Base-by-base conservation (phyloP, 768 basidiomycete genomes). In the Boletellus emodensis region DNA sequence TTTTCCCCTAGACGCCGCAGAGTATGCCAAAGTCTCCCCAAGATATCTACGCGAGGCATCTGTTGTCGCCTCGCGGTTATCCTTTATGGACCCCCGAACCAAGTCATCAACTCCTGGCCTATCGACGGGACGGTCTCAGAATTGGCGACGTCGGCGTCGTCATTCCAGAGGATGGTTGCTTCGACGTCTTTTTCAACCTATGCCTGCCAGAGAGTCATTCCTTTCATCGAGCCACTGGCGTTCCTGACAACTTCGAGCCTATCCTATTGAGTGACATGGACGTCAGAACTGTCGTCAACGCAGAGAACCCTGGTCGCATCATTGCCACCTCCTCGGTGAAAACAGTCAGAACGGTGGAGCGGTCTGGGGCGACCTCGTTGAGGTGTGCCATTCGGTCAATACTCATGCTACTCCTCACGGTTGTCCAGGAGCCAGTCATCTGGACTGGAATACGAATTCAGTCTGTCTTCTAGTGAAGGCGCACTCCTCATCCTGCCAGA, bases 61-160 rank as follows among this genome's bases (percentile, higher is more conserved):
- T 53, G 15, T 45, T 37, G 14, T 43, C 52, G 15, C 34, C 51
- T 11, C 62, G 62, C 37, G 67, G 69, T 4, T 64, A 63, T 49
- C 69, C 68, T 4, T 47, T 69, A 3, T 71, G 64, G 64, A 57
- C 54, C 13, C 70, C 70, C 4, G 60, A 66, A 11, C 64, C 65
- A 2, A 58, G 64, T 39, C 35, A 50, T 20, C 34, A 44, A 20
- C 51, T 69, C 11, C 57, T 64, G 9, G 42, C 50, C 1, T 62
- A 68, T 28, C 54, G 55, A 22, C 49, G 41, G 7, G 51, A 58
- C 7, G 70, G 69, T 4, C 56, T 68, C 32, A 60, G 49, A 33
- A 68, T 71, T 6, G 69, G 71, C 7, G 71, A 73, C 41, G 64
- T 71, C 4, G 66, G 67, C 3, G 56, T 71, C 20, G 44, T 72